phyloP scores from a whole-genome alignment of 169 alveolate genomes.

The Cryptosporidium sp. region DNA sequence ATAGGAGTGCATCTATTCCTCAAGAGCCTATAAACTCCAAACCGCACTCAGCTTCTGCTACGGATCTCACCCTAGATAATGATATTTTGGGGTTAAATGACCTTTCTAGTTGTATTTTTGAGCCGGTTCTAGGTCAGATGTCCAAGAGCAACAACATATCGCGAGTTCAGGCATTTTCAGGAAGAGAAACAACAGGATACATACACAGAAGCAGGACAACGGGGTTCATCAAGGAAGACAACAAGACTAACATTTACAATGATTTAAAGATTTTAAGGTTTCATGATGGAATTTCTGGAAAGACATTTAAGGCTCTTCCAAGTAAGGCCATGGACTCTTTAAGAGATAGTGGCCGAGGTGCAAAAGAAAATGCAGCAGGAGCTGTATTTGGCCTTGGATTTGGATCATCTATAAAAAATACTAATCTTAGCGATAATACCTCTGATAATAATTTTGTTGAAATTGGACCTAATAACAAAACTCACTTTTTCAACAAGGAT shows the following conservation, averaged over 20 bases:
- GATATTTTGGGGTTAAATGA: slow-evolving; percentile 47
- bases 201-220: not conserved
- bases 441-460: slow-evolving; percentile 17
- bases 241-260: not conserved
- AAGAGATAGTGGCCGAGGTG: not conserved
- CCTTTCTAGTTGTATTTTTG: slow-evolving; percentile 25
- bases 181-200: not conserved
- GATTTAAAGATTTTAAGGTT: slow-evolving; percentile 37
- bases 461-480: slow-evolving; percentile 2
- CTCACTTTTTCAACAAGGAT: not conserved
- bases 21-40: not conserved
- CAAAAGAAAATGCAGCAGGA: not conserved
- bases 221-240: not conserved
- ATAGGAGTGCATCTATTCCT: not conserved
- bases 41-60: not conserved
- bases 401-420: not conserved
- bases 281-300: slow-evolving; percentile 66
- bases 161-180: slow-evolving; percentile 48
- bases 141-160: slow-evolving; percentile 6
- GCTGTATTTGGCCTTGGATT: not conserved
- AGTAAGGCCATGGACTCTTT: not conserved
- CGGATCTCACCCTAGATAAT: not conserved
- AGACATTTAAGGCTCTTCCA: slow-evolving; percentile 13
- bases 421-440: not conserved
- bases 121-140: slow-evolving; percentile 10